A percentile compares a stretch with the other conserved stretches of the same genome.
Conservation (phyloP, 306 rosid genomes). For the Lotus japonicus region DNA sequence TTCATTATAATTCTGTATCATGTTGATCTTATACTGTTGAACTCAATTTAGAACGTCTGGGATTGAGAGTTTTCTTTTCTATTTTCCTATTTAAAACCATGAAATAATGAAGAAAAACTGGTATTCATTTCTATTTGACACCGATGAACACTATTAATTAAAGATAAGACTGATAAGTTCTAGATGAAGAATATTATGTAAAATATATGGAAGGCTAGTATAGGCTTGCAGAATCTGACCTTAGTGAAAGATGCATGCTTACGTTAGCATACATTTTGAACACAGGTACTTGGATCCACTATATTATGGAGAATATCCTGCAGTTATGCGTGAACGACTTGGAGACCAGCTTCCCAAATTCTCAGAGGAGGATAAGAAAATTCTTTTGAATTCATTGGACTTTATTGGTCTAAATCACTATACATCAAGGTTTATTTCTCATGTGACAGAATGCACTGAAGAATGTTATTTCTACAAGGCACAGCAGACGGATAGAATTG, state of each 20-base stretch:
- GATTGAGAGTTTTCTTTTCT: neutral
- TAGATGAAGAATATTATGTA: neutral
- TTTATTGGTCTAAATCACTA: conserved; percentile 84
- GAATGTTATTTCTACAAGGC: conserved; percentile 38
- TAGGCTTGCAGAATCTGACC: neutral
- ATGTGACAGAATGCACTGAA: conserved; percentile 33
- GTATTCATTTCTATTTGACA: neutral
- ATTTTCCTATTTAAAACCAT: neutral
- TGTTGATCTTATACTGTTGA: neutral
- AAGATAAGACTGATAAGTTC: neutral
- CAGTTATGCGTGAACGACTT: conserved; percentile 61
- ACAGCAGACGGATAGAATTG: conserved; percentile 56
- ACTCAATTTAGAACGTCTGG: neutral
- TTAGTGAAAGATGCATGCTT: conserved; percentile 11
- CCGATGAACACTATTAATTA: neutral
- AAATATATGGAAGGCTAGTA: neutral
- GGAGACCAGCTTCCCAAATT: conserved; percentile 85
- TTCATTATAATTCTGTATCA: conserved; percentile 3
- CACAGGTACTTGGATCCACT: conserved; percentile 77
- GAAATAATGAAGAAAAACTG: conserved; percentile 7
- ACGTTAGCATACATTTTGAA: conserved; percentile 5
- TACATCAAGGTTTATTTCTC: conserved; percentile 79
- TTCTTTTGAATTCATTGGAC: conserved; percentile 57
- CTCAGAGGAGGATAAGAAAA: conserved; percentile 64
- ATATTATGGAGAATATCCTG: conserved; percentile 76